Base-by-base conservation (phyloP, 495 filamentous ascomycete genomes). In the Acidomyces sp. region DNA sequence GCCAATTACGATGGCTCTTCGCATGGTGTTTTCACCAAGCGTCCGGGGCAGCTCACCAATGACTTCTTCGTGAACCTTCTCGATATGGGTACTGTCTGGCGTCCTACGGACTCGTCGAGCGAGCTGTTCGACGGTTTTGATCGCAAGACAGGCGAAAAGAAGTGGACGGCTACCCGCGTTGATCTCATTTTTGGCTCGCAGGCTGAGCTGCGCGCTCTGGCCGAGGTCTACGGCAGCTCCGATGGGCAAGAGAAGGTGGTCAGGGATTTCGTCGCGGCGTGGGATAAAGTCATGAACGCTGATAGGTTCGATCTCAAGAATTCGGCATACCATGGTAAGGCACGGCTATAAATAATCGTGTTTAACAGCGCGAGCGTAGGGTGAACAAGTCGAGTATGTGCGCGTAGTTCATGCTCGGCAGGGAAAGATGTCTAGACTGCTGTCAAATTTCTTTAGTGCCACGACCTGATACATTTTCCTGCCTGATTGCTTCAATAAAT, bases 1-100 rank as follows among this genome's bases (percentile, higher is more conserved):
- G 60, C 68, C 55, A 83, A 82, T 66, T 78, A 66, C 52, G 72
- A 81, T 47, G 72, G 75, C 38, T 78, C 74, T 11, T 41, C 56
- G 23, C 52, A 67, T 41, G 78, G 78, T 31, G 70, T 82, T 12
- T 63, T 83, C 52, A 83, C 78, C 41, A 58, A 63, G 43, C 62
- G 59, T 13, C 74, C 77, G 0, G 78, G 78, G 37, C 58, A 70
- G 54, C 69, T 83, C 44, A 78, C 73, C 57, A 80, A 78, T 55
- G 78, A 83, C 62, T 83, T 77, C 67, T 83, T 83, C 54, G 69
- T 77, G 55, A 81, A 82, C 64, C 66, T 83, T 19, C 64, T 83
- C 9, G 78, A 83, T 54, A 68, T 68, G 55, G 60, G 54, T 64
- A 79, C 74, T 1, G 62, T 53, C 18, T 82, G 78, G 78, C 74